These are phyloP conservation scores for Backusella mclennaniae DNA, from an alignment of 192 early-diverging fungal species.

Conservation along the genomic window DNA sequence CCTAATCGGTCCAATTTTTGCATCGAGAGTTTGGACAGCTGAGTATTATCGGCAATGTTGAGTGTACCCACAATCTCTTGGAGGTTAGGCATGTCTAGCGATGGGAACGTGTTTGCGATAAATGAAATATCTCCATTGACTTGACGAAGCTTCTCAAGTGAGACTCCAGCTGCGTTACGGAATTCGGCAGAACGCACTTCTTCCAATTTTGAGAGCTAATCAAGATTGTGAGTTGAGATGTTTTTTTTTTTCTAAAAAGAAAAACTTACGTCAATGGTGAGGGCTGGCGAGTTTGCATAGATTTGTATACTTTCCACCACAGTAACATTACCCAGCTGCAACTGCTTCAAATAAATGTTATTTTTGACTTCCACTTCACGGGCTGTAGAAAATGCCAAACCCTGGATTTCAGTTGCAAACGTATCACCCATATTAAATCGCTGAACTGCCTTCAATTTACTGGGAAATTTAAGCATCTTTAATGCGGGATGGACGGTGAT, in stretches of 20 bases:
- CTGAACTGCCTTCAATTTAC: constrained; percentile 9
- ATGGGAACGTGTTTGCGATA: constrained; percentile 55
- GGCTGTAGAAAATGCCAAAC: constrained; percentile 12
- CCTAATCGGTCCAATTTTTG: constrained; percentile 53
- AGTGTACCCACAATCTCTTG: constrained; percentile 50
- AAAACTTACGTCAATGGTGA: constrained; percentile 13
- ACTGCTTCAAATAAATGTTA: constrained; percentile 31
- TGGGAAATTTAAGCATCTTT: constrained; percentile 18
- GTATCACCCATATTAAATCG: constrained; percentile 25
- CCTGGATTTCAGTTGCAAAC: constrained; percentile 10
- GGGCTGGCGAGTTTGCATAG: constrained; percentile 18
- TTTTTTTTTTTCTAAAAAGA: background rate
- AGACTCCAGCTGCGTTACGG: constrained; percentile 48
- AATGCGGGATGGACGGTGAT: constrained; percentile 20
- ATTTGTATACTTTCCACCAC: background rate
- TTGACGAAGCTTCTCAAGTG: constrained; percentile 42
- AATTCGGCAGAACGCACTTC: constrained; percentile 55
- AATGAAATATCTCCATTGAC: constrained; percentile 58
- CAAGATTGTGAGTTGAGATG: too few species aligned
- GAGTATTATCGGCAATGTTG: constrained; percentile 55
- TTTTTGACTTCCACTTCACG: constrained; percentile 12
- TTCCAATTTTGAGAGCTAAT: background rate
- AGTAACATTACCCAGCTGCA: constrained; percentile 12
- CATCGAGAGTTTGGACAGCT: constrained; percentile 55
- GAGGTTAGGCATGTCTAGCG: constrained; percentile 45